Percentiles rank a stretch among this genome's conserved stretches.
These are phyloP conservation scores for Torrubiella hemipterigena DNA, from an alignment of 2,329 filamentous ascomycete genomes.

Conservation along the genomic window DNA sequence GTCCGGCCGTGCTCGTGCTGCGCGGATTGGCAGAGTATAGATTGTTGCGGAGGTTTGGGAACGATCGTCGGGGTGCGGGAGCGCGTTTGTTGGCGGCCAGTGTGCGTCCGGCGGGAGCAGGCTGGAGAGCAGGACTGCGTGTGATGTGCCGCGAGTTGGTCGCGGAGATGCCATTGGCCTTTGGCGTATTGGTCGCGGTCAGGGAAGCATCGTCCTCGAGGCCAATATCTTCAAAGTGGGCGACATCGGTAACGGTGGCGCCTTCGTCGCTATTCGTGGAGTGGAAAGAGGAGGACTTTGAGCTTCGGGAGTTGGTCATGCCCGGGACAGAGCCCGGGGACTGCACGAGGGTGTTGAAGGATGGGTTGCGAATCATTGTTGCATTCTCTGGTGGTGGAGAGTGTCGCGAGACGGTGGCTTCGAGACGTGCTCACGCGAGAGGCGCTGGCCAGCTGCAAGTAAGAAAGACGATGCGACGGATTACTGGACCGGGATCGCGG, in stretches of 20 bases:
- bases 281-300: conserved; percentile 79
- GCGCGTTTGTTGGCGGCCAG: conserved; percentile 16
- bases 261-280: conserved; percentile 69
- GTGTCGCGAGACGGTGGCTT: no score
- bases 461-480: no score
- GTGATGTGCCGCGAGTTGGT: conserved; percentile 7
- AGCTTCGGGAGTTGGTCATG: conserved; percentile 74
- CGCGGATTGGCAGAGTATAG: conserved; percentile 36
- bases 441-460: no score
- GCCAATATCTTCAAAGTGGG: conserved; percentile 88
- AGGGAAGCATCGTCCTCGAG: conserved; percentile 48
- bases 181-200: conserved; percentile 38
- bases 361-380: conserved; percentile 22
- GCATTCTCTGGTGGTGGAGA: no score
- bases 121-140: conserved; percentile 10
- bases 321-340: conserved; percentile 35
- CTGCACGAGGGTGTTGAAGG: conserved; percentile 15
- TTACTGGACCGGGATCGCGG: no score
- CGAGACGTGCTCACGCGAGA: no score
- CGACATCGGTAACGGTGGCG: conserved; percentile 56
- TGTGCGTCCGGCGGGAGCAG: conserved; percentile 14
- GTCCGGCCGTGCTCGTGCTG: conserved; percentile 31
- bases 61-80: conserved; percentile 26
- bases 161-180: conserved; percentile 27
- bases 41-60: conserved; percentile 32